Conservation (phyloP, 768 basidiomycete species). For the Dioszegia hungarica region DNA sequence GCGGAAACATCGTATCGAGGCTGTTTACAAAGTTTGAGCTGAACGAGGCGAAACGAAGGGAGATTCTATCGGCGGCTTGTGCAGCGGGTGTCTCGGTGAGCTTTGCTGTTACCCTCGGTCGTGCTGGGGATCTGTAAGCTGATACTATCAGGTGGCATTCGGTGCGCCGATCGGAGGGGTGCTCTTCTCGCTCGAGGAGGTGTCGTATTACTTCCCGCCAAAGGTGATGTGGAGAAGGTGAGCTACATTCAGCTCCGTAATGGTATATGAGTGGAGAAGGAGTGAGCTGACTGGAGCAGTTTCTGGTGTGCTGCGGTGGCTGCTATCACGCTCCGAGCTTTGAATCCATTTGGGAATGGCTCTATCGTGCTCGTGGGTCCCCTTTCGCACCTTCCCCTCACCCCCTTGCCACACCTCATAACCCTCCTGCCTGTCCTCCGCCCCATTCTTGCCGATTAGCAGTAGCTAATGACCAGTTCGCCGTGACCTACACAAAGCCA, state of each 20-base stretch:
- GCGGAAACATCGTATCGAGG: conserved; percentile 88
- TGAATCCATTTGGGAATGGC: conserved; percentile 92
- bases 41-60: conserved; percentile 93
- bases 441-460: no score
- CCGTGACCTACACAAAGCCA: conserved; percentile 57
- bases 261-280: background rate
- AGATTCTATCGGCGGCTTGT: conserved; percentile 90
- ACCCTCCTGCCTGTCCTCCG: no score
- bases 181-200: conserved; percentile 72
- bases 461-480: conserved; percentile 26
- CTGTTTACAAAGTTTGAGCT: conserved; percentile 83
- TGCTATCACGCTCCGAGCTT: conserved; percentile 68
- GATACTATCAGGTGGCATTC: conserved; percentile 63
- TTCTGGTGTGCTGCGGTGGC: conserved; percentile 86
- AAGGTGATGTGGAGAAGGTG: conserved; percentile 94
- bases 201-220: conserved; percentile 93
- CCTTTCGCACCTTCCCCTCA: no score
- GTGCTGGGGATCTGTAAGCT: background rate
- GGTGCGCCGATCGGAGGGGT: conserved; percentile 78
- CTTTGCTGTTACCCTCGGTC: background rate
- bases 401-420: no score
- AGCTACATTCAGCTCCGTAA: no score
- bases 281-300: conserved; percentile 47
- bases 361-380: conserved; percentile 71
- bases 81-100: conserved; percentile 85